Percentiles rank a stretch among this genome's conserved stretches.
Conservation (phyloP, 306 rosid species). For the Prunus fruticosa region DNA sequence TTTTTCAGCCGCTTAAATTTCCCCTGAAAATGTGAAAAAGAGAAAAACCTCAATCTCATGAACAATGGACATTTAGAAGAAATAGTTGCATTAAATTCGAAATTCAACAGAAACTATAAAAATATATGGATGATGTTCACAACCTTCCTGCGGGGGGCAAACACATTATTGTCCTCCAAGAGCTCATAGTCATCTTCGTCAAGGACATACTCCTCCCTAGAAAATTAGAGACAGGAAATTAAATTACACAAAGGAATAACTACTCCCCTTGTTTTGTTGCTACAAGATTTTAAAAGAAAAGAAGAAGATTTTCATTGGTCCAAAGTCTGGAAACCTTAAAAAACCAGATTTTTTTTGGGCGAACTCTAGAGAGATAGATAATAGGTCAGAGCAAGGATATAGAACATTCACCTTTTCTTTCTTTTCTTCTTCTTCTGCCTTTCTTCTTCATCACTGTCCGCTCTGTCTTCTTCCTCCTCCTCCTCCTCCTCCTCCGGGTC, state of each 20-base stretch:
- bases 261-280: not conserved
- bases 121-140: conserved; percentile 7
- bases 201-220: conserved; percentile 81
- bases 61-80: not conserved
- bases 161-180: conserved; percentile 85
- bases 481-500: conserved; percentile 47
- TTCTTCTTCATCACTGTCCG: conserved; percentile 72
- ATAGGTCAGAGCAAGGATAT: not conserved
- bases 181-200: conserved; percentile 95
- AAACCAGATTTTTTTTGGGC: too few relatives aligned
- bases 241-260: conserved; percentile 10
- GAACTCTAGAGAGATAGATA: not conserved
- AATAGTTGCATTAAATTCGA: not conserved
- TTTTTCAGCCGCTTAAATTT: conserved; percentile 83
- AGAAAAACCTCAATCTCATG: not conserved
- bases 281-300: not conserved
- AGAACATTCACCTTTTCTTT: conserved; percentile 69
- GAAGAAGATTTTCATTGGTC: not conserved
- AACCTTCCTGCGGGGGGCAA: conserved; percentile 81
- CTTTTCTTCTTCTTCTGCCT: conserved; percentile 88
- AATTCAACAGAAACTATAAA: not conserved
- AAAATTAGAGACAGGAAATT: conserved; percentile 16
- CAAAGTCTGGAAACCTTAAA: too few relatives aligned
- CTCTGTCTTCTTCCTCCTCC: conserved; percentile 69
- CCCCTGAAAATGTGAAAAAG: conserved; percentile 40